Percentiles rank a stretch among this genome's conserved stretches.
These are phyloP conservation scores for Massariosphaeria phaeospora DNA, from an alignment of 495 filamentous ascomycete genomes.

Conservation along the genomic window DNA sequence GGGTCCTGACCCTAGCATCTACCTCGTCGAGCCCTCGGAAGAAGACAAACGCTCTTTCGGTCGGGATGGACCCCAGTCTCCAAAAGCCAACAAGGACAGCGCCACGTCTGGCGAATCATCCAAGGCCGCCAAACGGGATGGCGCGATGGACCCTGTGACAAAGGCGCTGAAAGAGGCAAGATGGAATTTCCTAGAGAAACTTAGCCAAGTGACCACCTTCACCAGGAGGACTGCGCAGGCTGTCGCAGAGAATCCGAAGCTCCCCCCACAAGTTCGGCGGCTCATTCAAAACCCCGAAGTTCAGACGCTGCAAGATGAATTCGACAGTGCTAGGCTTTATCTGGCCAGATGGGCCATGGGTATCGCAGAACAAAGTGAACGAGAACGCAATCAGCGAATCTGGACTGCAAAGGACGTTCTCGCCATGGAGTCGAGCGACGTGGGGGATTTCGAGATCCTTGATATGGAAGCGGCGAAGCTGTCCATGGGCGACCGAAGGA, in stretches of 20 bases:
- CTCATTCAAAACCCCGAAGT: constrained; percentile 90
- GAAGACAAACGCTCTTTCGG: constrained; percentile 84
- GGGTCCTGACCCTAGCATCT: constrained; percentile 77
- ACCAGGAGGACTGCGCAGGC: constrained; percentile 88
- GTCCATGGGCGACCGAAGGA: constrained; percentile 67
- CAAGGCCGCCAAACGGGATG: constrained; percentile 49
- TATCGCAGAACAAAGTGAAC: constrained; percentile 91
- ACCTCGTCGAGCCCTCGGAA: constrained; percentile 78
- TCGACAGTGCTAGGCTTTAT: constrained; percentile 91
- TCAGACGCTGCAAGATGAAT: constrained; percentile 91
- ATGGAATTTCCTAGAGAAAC: constrained; percentile 91
- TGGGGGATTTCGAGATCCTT: constrained; percentile 92
- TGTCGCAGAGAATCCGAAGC: constrained; percentile 77
- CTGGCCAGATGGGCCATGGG: constrained; percentile 97
- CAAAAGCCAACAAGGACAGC: constrained; percentile 23
- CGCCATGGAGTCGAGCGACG: constrained; percentile 86
- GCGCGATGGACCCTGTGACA: constrained; percentile 89
- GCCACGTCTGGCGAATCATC: constrained; percentile 36
- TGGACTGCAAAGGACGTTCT: constrained; percentile 91
- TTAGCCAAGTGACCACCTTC: constrained; percentile 94
- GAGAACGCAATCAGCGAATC: constrained; percentile 74
- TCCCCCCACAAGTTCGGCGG: constrained; percentile 80
- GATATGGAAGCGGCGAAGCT: constrained; percentile 70
- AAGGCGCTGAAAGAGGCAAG: constrained; percentile 93
- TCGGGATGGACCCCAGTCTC: constrained; percentile 49